A percentile compares a stretch with the other conserved stretches of the same genome.
Conservation (phyloP, 129 eudicot species). For the Scalesia atractyloides region DNA sequence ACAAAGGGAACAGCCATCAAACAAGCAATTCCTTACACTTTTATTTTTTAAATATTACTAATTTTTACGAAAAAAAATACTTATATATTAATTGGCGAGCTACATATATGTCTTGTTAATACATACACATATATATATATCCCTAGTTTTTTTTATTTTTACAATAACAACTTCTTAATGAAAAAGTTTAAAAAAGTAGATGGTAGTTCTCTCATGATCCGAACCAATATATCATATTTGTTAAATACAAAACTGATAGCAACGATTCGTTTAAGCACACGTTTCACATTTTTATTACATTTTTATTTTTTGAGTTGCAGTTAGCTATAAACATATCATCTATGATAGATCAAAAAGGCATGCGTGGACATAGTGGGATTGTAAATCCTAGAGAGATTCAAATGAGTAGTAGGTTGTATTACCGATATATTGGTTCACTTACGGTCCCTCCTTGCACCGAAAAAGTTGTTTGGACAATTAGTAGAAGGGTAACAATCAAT, state of each 20-base stretch:
- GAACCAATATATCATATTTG: neutral
- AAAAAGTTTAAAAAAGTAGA: no score
- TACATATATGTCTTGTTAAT: no score
- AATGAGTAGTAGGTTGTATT: slow-evolving; percentile 42
- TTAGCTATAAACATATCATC: slow-evolving; percentile 35
- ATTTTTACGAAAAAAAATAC: no score
- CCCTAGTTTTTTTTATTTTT: no score
- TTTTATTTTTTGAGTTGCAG: slow-evolving; percentile 22
- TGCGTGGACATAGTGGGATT: slow-evolving; percentile 30
- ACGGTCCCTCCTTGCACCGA: slow-evolving; percentile 60
- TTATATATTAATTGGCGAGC: no score
- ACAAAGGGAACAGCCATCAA: no score
- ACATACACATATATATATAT: no score
- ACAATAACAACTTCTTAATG: no score
- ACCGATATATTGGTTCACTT: slow-evolving; percentile 58
- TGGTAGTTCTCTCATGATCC: no score
- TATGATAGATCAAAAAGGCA: slow-evolving; percentile 31
- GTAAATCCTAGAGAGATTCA: slow-evolving; percentile 42
- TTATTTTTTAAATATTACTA: no score
- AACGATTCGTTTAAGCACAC: neutral
- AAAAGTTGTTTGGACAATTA: slow-evolving; percentile 52
- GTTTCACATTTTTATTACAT: neutral
- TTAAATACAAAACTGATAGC: neutral
- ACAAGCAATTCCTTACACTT: no score
- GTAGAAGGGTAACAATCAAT: slow-evolving; percentile 31